Percentiles rank a stretch among this genome's conserved stretches.
Conservation (phyloP, 2,329 filamentous ascomycete species). For the Fusarium sp. region DNA sequence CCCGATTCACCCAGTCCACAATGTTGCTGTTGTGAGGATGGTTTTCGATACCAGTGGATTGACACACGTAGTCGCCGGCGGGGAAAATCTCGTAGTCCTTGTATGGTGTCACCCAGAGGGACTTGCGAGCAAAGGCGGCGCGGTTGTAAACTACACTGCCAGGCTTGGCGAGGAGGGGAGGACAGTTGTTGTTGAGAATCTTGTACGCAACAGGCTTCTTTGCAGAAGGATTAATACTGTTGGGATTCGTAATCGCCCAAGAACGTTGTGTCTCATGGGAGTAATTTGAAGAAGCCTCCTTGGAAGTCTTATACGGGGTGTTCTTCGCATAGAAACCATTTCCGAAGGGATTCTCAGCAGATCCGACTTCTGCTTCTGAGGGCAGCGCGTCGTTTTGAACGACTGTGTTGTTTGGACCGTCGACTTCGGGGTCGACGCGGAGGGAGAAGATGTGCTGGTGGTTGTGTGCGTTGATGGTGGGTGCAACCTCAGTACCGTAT, state of each 20-base stretch:
- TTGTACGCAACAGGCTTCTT: conserved; percentile 90
- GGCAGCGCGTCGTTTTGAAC: conserved; percentile 81
- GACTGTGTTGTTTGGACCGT: conserved; percentile 71
- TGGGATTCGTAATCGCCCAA: conserved; percentile 91
- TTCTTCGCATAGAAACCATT: conserved; percentile 91
- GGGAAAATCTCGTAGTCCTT: conserved; percentile 85
- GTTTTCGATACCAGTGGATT: conserved; percentile 79
- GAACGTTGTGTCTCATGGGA: conserved; percentile 82
- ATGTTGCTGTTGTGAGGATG: conserved; percentile 72
- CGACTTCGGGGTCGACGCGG: conserved; percentile 73
- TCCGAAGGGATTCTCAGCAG: conserved; percentile 84
- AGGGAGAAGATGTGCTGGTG: conserved; percentile 79
- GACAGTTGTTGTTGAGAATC: conserved; percentile 87
- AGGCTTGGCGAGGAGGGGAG: conserved; percentile 82
- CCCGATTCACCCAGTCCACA: conserved; percentile 81
- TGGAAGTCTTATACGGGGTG: conserved; percentile 79
- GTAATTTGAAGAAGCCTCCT: conserved; percentile 80
- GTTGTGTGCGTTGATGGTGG: conserved; percentile 73
- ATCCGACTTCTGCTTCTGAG: conserved; percentile 80
- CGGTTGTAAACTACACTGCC: conserved; percentile 88
- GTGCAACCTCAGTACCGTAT: conserved; percentile 73
- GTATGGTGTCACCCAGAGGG: conserved; percentile 62
- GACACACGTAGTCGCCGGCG: conserved; percentile 87
- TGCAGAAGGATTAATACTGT: conserved; percentile 84
- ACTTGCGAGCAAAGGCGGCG: conserved; percentile 79